phyloP scores from a whole-genome alignment of 1,284 basidiomycete species.

The Apiotrichum montevideense region DNA sequence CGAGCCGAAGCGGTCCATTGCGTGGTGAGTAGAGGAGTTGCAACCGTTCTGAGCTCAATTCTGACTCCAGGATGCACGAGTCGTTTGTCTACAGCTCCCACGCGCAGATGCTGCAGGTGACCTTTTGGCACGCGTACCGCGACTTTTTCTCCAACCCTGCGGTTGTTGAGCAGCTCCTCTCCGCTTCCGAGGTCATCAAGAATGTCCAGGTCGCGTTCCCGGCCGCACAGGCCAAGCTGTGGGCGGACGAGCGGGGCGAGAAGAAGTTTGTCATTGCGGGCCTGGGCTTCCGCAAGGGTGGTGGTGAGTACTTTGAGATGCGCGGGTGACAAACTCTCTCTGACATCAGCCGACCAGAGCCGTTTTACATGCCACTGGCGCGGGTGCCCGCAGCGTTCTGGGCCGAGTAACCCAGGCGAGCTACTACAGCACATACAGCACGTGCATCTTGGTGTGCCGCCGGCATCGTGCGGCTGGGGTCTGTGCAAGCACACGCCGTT shows the following conservation, averaged over 20 bases:
- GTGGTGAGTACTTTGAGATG: constrained; percentile 20
- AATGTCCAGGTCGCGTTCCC: constrained; percentile 44
- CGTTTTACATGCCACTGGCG: constrained; percentile 36
- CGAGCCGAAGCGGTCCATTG: constrained; percentile 38
- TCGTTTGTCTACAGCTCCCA: constrained; percentile 40
- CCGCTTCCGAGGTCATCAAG: constrained; percentile 45
- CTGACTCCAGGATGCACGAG: constrained; percentile 42
- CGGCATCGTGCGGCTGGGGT: constrained; percentile 32
- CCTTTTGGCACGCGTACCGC: constrained; percentile 45
- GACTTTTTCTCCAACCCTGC: constrained; percentile 38
- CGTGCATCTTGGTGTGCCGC: constrained; percentile 19
- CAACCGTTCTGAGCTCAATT: background rate
- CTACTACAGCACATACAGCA: constrained; percentile 29
- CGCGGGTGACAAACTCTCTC: background rate
- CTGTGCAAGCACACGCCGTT: constrained; percentile 28
- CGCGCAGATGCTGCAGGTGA: constrained; percentile 41
- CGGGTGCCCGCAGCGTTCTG: constrained; percentile 19
- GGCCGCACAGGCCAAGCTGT: constrained; percentile 36
- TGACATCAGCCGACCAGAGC: constrained; percentile 32
- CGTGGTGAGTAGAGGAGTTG: constrained; percentile 29
- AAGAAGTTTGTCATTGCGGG: constrained; percentile 44
- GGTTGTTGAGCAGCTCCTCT: constrained; percentile 35
- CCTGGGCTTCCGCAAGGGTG: constrained; percentile 36
- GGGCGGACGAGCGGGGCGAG: constrained; percentile 28
- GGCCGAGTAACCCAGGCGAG: constrained; percentile 19